Base-by-base conservation (phyloP, 345 rosid species). In the Salix dunnii region DNA sequence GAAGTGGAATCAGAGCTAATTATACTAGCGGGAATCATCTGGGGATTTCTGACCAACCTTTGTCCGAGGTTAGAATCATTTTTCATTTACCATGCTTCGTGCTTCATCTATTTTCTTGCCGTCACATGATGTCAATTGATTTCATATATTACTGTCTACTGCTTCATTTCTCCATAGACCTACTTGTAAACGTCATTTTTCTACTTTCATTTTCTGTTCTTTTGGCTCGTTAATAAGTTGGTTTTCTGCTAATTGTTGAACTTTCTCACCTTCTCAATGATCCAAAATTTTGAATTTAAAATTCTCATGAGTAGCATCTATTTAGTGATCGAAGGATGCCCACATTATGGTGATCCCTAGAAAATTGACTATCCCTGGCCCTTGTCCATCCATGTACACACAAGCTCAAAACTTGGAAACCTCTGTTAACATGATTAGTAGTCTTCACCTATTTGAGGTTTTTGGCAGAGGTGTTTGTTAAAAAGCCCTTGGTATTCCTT, bases 21-120 rank as follows among this genome's bases (percentile, higher is more conserved):
- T 38, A 12, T 73, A 28, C 21, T 10, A 42, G 61, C 61, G 68
- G 42, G 28, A 65, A 36, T 79, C 70, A 72, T 71, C 73, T 78
- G 64, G 53, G 55, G 62, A 77, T 51, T 80, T 33, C 81, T 21
- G 42, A 67, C 61, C 79, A 76, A 42, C 75, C n/a, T 70, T 78
- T 76, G 72, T 84, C 84, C 0, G 85, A 84, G 87, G 89, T 86
- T 63, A 49, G 82, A 70, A 63, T 72, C 55, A 11, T 72, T 64
- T 71, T 76, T 38, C 17, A 43, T 33, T 66, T 33, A 6, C 38
- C 28, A 33, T 33, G 14, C 3, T 51, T 51, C 58, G 8, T 51
- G 58, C n/a, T 51, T 20, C 58, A 51, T 51, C 58, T 21, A 51
- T 17, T 33, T 71, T 48, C 31, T 58, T 67, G 46, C 46, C 20